Base-by-base conservation (phyloP, 106 monocot species). In the Gastrodia elata region DNA sequence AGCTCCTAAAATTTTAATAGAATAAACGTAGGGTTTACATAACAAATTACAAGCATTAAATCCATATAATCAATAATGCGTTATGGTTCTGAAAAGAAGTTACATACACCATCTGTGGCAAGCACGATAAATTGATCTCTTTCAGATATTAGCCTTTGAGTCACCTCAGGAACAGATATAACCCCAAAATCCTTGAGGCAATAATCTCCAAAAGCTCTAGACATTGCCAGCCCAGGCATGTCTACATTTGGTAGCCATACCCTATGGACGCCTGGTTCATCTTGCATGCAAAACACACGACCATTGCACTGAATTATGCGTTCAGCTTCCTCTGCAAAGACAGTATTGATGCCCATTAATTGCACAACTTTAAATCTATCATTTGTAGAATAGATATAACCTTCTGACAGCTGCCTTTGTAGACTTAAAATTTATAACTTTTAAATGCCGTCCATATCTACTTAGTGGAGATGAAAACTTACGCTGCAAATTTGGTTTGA, bases 191-290 rank as follows among this genome's bases (percentile, higher is more conserved):
- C 76, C 67, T 98, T 98, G 38, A 93, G 30, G 37, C 86, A 91
- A 65, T 83, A 88, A 74, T 98, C 97, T 26, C 97, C 97, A 61
- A 98, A 98, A 34, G 97, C 97, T 64, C 97, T 81, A 11, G 97
- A 98, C 97, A 91, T 98, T 7, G 97, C 92, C 35, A 98, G 70
- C 8, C 97, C 97, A 0, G 97, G 93, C 0, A 79, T 44, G 39
- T 90, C 82, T 64, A 52, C 74, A 67, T 86, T 67, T 11, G 97
- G 97, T 20, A 80, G 39, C 97, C 97, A 98, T 26, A 98, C 46
- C 55, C 97, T 84, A 56, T 88, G 81, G 8, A 98, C 81, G 6
- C 90, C 90, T 0, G 93, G 97, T 42, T 98, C 97, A 42, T 98
- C 93, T 2, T 70, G 24, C 73, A 93, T 37, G 64, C 91, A 98